Base-by-base conservation (phyloP, 805 yeast species). In the Teunomyces barrocoloradensis region DNA sequence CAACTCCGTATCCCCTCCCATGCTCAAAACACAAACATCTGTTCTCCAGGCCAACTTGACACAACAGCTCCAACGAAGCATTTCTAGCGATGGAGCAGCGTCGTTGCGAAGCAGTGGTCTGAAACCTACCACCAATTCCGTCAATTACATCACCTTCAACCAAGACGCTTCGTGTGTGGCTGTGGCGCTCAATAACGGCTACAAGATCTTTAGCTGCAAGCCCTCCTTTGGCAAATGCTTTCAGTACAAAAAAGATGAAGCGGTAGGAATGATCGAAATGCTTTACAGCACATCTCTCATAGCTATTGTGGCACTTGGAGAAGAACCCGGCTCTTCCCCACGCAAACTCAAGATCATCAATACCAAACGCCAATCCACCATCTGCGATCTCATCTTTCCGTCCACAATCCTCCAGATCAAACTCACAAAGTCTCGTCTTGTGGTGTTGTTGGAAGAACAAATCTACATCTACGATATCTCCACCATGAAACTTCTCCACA, bases 151-250 rank as follows among this genome's bases (percentile, higher is more conserved):
- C 34, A 66, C 73, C 1, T 90, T 91, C 78, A 92, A 94, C 68
- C 99, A 92, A 74, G 97, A 92, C 68, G 84, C 84, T 50, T 77
- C 76, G 61, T 89, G 97, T 66, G 75, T 90, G 13, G 85, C 94
- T 0, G 81, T 85, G 1, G 94, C 95, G 1, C 75, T 85, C 5
- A 75, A 77, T 37, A 70, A 71, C 37, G 81, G 86, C 10, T 84
- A 87, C 63, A 79, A 79, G 56, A 87, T 92, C 41, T 92, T 79
- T 74, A 88, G 88, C 60, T 90, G 97, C 65, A 90, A 87, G 53
- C 96, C 96, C 12, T 43, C 39, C 20, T 86, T 88, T 64, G 91
- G 91, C 30, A 64, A 65, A 42, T 66, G 73, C 51, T 69, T 57
- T 48, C 69, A 64, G 48, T 58, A 59, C 37, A 58, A 60, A 32